These are phyloP conservation scores for Saxispiralis lemnorum DNA, from an alignment of 495 filamentous ascomycete species.

Conservation along the genomic window DNA sequence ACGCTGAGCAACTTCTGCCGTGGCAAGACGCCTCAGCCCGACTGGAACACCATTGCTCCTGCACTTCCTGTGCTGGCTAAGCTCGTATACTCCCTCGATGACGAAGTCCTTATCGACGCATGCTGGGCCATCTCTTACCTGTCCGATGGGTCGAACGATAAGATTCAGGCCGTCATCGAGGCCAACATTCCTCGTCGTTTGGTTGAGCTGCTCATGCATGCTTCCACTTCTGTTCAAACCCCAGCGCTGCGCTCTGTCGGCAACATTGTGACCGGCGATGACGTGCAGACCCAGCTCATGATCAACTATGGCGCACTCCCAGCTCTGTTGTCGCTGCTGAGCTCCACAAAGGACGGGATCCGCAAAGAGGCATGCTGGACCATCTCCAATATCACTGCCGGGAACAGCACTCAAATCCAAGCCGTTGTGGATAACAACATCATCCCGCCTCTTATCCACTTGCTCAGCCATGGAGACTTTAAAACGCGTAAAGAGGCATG, in stretches of 20 bases:
- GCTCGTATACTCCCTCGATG: constrained; percentile 94
- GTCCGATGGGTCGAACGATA: constrained; percentile 97
- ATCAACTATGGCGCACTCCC: constrained; percentile 94
- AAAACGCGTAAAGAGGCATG: constrained; percentile 99
- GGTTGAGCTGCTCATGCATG: constrained; percentile 94
- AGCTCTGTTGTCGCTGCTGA: constrained; percentile 76
- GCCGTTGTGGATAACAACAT: constrained; percentile 93
- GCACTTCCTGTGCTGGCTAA: constrained; percentile 94
- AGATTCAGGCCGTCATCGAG: constrained; percentile 98
- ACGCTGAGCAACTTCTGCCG: constrained; percentile 99
- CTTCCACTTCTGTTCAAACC: constrained; percentile 97
- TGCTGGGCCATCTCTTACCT: constrained; percentile 99
- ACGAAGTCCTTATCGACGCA: constrained; percentile 96
- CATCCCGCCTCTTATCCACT: constrained; percentile 85
- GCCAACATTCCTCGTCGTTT: constrained; percentile 93
- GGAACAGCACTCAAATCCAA: constrained; percentile 95
- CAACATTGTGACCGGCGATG: constrained; percentile 98
- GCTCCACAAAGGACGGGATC: constrained; percentile 95
- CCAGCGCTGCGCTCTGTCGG: constrained; percentile 93
- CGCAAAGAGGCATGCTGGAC: constrained; percentile 99
- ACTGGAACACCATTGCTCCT: constrained; percentile 90
- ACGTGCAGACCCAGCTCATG: constrained; percentile 97
- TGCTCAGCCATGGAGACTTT: constrained; percentile 89
- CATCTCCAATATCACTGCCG: constrained; percentile 96
- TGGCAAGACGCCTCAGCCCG: constrained; percentile 96